Conservation (phyloP, 345 rosid species). For the Populus euphratica region DNA sequence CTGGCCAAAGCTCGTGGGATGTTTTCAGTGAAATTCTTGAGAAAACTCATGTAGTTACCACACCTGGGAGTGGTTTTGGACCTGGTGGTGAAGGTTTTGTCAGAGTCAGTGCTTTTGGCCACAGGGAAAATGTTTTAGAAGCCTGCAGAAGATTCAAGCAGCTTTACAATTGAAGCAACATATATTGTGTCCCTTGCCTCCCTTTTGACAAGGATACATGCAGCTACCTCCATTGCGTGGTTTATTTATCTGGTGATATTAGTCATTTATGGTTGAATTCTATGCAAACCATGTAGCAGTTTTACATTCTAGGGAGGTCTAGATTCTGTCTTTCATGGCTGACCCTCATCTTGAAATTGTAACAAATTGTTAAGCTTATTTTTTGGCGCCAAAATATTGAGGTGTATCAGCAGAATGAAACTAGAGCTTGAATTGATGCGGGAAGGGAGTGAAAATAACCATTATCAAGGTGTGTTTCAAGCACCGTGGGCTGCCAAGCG, state of each 20-base stretch:
- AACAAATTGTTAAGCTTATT: background rate
- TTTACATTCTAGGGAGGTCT: background rate
- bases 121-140: conserved; percentile 72
- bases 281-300: background rate
- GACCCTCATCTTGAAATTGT: background rate
- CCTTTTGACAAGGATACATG: background rate
- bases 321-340: background rate
- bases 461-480: no score
- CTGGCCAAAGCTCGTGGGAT: conserved; percentile 96
- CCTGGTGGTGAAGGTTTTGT: conserved; percentile 94
- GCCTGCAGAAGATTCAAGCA: conserved; percentile 90
- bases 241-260: background rate
- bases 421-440: no score
- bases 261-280: background rate
- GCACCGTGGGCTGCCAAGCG: no score
- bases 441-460: no score
- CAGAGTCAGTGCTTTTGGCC: conserved; percentile 93
- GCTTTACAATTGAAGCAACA: conserved; percentile 21
- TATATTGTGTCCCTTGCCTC: background rate
- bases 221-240: background rate
- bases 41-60: conserved; percentile 90
- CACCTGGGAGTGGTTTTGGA: conserved; percentile 95
- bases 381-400: background rate
- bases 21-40: conserved; percentile 85
- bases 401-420: no score